Percentiles rank a stretch among this genome's conserved stretches.
Evolutionary conservation across 305 asterid species (phyloP).

Genomic region (Caryopteris hybrid): DNA sequence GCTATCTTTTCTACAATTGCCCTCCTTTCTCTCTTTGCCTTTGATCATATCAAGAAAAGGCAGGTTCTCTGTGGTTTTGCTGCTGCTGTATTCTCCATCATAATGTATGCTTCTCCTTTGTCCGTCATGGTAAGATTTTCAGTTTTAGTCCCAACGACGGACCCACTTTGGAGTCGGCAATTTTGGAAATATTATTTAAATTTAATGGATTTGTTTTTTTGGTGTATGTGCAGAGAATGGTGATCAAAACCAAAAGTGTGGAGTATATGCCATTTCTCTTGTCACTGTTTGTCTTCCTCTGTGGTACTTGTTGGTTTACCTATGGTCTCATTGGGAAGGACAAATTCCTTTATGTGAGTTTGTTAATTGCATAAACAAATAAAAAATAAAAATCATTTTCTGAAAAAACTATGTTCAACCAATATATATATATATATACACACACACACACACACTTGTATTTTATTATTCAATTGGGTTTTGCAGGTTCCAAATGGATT

Average conservation of each 20-base stretch:
- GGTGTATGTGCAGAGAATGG: slow-evolving; percentile 43
- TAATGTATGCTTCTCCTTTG: slow-evolving; percentile 73
- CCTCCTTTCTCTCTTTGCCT: slow-evolving; percentile 45
- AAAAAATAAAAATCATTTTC: neutral
- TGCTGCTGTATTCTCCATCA: slow-evolving; percentile 50
- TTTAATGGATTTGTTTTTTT: too few relatives aligned
- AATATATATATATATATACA: too few relatives aligned
- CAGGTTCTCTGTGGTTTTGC: slow-evolving; percentile 53
- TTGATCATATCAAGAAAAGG: slow-evolving; percentile 32
- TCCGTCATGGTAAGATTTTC: slow-evolving; percentile 50
- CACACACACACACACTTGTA: neutral
- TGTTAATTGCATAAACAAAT: too few relatives aligned
- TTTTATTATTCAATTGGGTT: neutral
- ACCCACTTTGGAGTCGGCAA: too few relatives aligned
- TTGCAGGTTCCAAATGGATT: slow-evolving; percentile 59
- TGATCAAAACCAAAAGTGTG: slow-evolving; percentile 49
- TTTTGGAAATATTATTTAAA: too few relatives aligned
- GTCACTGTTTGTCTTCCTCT: slow-evolving; percentile 38
- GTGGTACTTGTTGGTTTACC: slow-evolving; percentile 42
- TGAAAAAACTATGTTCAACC: too few relatives aligned
- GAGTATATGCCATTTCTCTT: slow-evolving; percentile 47
- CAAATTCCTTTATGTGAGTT: slow-evolving; percentile 40
- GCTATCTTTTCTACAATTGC: slow-evolving; percentile 44
- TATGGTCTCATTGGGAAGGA: slow-evolving; percentile 45
- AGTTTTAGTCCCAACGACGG: too few relatives aligned